phyloP scores from a whole-genome alignment of 768 basidiomycete species.

The Tephrocybe sp. region DNA sequence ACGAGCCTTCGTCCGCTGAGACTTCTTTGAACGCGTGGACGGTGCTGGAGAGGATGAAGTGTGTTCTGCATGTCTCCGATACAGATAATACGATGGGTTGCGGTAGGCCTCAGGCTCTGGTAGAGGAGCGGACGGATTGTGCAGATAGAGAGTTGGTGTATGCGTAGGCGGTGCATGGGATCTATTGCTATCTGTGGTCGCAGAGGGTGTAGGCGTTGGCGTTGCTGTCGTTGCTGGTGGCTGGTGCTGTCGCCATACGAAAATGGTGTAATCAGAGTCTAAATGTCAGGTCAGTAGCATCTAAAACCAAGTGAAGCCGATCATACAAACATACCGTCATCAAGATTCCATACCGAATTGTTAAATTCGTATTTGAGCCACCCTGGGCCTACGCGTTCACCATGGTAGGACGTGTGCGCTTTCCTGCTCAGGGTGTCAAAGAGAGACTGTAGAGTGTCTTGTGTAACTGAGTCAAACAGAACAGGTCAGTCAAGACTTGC shows the following conservation, averaged over 20 bases:
- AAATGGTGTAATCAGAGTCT: constrained; percentile 89
- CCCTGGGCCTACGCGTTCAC: constrained; percentile 64
- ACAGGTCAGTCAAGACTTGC: constrained; percentile 1
- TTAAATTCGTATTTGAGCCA: constrained; percentile 89
- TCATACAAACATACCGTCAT: constrained; percentile 81
- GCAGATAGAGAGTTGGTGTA: constrained; percentile 60
- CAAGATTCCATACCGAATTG: constrained; percentile 77
- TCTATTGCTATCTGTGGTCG: constrained; percentile 21
- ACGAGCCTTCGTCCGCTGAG: constrained; percentile 39
- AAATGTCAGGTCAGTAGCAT: neutral
- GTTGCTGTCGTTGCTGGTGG: constrained; percentile 18
- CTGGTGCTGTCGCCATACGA: constrained; percentile 68
- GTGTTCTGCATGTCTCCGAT: constrained; percentile 35
- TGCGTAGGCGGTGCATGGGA: constrained; percentile 23
- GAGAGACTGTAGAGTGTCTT: constrained; percentile 61
- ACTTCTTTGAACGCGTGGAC: constrained; percentile 38
- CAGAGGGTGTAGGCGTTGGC: constrained; percentile 20
- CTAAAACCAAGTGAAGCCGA: neutral
- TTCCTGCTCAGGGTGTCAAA: constrained; percentile 75
- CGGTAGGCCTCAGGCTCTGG: constrained; percentile 61
- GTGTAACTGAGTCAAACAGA: constrained; percentile 48
- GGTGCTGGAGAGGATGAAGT: constrained; percentile 30
- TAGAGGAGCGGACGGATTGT: constrained; percentile 56
- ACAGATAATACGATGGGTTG: constrained; percentile 72
- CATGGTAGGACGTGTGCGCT: constrained; percentile 51